phyloP scores from a whole-genome alignment of 2,329 filamentous ascomycete species.

The Diaporthe sp. region DNA sequence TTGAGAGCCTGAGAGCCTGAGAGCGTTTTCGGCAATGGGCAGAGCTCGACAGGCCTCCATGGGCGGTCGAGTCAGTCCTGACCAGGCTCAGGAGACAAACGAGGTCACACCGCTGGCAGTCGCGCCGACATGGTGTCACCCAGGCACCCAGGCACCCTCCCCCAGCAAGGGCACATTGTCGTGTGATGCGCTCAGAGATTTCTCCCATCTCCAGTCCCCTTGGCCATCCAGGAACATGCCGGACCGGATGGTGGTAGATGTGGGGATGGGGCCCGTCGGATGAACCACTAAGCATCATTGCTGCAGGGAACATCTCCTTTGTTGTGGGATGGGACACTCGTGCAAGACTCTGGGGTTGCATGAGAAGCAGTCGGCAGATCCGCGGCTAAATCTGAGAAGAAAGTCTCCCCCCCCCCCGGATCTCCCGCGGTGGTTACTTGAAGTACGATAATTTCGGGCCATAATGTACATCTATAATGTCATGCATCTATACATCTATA shows the following conservation, averaged over 20 bases:
- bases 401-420: neutral
- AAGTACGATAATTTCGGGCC: neutral
- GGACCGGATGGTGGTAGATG: neutral
- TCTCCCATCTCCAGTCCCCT: neutral
- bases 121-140: conserved; percentile 1
- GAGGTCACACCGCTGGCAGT: conserved; percentile 14
- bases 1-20: neutral
- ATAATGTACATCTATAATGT: neutral
- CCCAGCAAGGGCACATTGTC: conserved; percentile 13
- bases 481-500: neutral
- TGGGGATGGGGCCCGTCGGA: neutral
- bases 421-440: neutral
- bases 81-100: conserved; percentile 1
- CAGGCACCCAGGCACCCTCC: neutral
- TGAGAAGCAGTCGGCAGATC: neutral
- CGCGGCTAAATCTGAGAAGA: conserved; percentile 1
- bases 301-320: neutral
- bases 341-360: neutral
- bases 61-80: conserved; percentile 16
- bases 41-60: neutral
- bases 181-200: conserved; percentile 10
- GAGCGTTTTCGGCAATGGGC: neutral
- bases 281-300: conserved; percentile 17
- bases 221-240: conserved; percentile 12
- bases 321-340: neutral